Evolutionary conservation across 75 land plant genomes (phyloP), one percentile per base, ranked within the genome.

Genomic region (Selaginella tamariscina): DNA sequence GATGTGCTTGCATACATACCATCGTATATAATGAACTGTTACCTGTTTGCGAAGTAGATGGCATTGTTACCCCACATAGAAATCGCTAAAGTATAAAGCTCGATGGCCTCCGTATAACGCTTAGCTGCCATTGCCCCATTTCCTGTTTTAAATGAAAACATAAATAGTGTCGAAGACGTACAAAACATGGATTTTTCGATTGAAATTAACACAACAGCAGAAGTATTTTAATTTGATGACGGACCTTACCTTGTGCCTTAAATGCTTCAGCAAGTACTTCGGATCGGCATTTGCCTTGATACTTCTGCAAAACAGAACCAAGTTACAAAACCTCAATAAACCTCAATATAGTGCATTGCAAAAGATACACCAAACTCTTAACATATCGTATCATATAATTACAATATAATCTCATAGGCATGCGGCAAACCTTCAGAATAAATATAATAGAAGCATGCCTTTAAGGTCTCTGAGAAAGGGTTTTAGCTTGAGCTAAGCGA

Each of bases 11-110:
- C 0, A 65, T 23, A 11, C 18, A n/a, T 21, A 64, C 22, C 18
- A 11, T 44, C 29, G 20, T 31, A 31, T 31, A 24, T 27, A 65
- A 0, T 24, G 26, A 22, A 54, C 29, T 39, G 49, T 5, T 72
- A 73, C 75, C 75, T 74, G 73, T 74, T 74, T 30, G 75, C 74
- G 30, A 69, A 74, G 22, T 56, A 74, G 29, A 74, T 71, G 21
- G 76, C 76, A 70, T 74, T 74, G 65, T 63, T 39, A n/a, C 66
- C 32, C 18, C 55, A 74, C 32, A 74, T 21, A 2, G 76, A 74
- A 60, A 74, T 62, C 18, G 76, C 76, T 20, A 74, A 55, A 8
- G 76, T 74, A 44, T 74, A 74, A 29, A 74, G 31, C 23, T 74
- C 73, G 60, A 74, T 74, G 18, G 76, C 72, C 24, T 60, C 76